Evolutionary conservation across 805 yeast species (phyloP), one percentile per base, ranked within the genome.

Genomic region (Saturnispora saitoi): DNA sequence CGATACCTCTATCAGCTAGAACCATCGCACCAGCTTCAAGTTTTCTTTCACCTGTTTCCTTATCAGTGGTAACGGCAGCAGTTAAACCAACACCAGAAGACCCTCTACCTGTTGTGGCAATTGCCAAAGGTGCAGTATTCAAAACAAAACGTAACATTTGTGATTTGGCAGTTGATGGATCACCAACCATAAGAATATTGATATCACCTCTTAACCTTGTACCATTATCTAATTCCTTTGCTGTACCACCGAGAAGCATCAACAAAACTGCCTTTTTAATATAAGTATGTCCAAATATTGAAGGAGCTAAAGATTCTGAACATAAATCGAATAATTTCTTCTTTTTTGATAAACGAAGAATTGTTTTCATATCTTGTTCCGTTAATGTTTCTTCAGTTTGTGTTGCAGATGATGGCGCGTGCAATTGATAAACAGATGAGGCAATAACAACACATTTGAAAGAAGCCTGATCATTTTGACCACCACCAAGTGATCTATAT

Each of bases 31-130:
- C 99, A 1, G 98, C 99, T 69, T 93, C 99, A 55, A 93, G 72
- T 58, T 95, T 77, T 60, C 97, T 76, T 69, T 93, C 99, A 51
- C 98, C 98, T 0, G 99, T 93, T 66, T 93, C 99, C 60, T 83
- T 84, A 67, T 93, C 99, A 1, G 90, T 78, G 6, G 97, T 90
- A 3, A 93, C 99, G 1, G 99, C 99, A 17, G 99, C 99, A 0
- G 99, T 93, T 60, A 93, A 76, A 87, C 99, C 99, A 41, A 93
- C 99, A 66, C 99, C 99, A 1, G 98, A 90, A n/a, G 98, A 91
- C 54, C 99, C 99, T 66, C 96, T 81, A 72, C 99, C 99, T 0
- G 99, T 93, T 1, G 99, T 93, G 26, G 98, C 97, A 57, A 93
- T 89, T 3, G 98, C 98, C 57, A 93, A 72, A 1, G 95, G 74